Conservation (phyloP, 306 rosid genomes). For the Mucuna pruriens region DNA sequence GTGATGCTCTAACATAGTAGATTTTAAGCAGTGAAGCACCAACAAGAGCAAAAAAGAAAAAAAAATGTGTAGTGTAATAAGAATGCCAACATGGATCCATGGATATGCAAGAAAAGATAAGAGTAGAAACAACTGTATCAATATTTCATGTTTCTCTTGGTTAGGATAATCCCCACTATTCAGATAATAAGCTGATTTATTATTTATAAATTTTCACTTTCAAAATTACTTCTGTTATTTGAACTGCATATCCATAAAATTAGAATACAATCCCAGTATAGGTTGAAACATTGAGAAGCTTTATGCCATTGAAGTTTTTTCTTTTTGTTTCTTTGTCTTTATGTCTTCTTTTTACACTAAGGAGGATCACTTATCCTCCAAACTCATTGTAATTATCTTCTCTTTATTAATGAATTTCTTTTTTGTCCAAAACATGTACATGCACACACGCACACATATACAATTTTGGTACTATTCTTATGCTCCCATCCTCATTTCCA, state of each 20-base stretch:
- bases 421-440: background rate
- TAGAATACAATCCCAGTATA: slow-evolving; percentile 2
- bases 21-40: background rate
- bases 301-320: background rate
- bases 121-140: slow-evolving; percentile 10
- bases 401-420: background rate
- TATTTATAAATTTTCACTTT: background rate
- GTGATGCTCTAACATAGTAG: background rate
- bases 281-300: slow-evolving; percentile 7
- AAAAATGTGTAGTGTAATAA: background rate
- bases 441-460: background rate
- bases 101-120: slow-evolving; percentile 9
- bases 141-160: background rate
- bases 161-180: background rate
- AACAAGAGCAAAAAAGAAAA: background rate
- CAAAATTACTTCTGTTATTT: background rate
- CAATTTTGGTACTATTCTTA: background rate
- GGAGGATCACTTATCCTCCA: slow-evolving; percentile 8
- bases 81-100: background rate
- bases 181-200: background rate
- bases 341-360: slow-evolving; percentile 13
- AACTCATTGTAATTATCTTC: slow-evolving; percentile 19
- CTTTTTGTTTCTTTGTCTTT: background rate
- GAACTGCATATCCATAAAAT: slow-evolving; percentile 18
- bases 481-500: slow-evolving; percentile 26